Base-by-base conservation (phyloP, 2,329 filamentous ascomycete genomes). In the Colletotrichum sidae region DNA sequence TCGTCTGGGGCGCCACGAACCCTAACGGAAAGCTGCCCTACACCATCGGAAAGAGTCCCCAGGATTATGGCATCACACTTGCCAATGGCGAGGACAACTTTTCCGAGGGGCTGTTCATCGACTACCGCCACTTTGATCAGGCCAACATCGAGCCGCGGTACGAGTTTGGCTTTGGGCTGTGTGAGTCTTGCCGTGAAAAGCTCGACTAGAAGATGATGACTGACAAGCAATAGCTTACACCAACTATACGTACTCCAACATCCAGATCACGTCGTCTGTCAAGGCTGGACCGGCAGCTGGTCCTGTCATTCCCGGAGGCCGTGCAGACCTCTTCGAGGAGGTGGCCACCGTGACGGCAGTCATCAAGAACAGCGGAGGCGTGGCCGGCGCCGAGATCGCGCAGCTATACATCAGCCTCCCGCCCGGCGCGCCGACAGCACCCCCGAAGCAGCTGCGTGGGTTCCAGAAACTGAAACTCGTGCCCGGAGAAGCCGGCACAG, bases 101-200 rank as follows among this genome's bases (percentile, higher is more conserved):
- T 71, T 77, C 78, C 1, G 89, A 91, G 71, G 85, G 86, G 1
- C 71, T 91, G 1, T 89, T 84, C 70, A 83, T 91, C 68, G 88
- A 91, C 74, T 91, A 90, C 73, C 83, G 88, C 38, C 84, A 88
- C 75, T 90, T 91, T 72, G 81, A 89, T 69, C 80, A 83, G 60
- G 79, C 81, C 8, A 79, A 78, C 42, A 86, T 90, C 68, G 82
- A 78, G 35, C 86, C 88, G 1, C 82, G 87, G 8, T 91, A 85
- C 70, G 86, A 87, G 63, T 91, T 91, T 68, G 89, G 89, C 6
- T 87, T 87, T 70, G 89, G 89, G 0, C 78, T 91, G 34, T 83
- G 80, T 82, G 72, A 77, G 80, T 35, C 35, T 12, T 12, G 8
- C 25, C n/a, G 4, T 44, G 2, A 2, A 9, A 17, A 44, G 0